Base-by-base conservation (phyloP, 2,329 filamentous ascomycete genomes). In the Xylariomycetidae sp. region DNA sequence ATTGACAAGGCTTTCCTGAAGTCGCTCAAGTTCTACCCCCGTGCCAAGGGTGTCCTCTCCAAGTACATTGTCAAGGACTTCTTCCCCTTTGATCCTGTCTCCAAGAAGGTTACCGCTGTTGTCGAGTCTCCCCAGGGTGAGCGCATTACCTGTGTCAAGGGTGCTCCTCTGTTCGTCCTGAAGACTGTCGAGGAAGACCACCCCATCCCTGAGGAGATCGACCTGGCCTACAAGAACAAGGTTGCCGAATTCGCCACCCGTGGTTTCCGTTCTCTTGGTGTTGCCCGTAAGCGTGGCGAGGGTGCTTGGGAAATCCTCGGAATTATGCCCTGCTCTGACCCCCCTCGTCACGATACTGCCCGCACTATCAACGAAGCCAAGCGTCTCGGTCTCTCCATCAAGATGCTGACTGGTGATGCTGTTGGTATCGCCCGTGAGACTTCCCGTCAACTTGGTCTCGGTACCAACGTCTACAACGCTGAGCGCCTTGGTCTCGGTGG, bases 1-100 rank as follows among this genome's bases (percentile, higher is more conserved):
- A 94, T 94, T 51, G 88, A 94, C 75, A 92, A 90, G 74, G 88
- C 87, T 58, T 94, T 94, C 73, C 74, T 94, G 50, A 94, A 92
- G 71, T 77, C 84, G 15, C 79, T 94, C 44, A 78, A 78, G 58
- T 82, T 72, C 68, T 94, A 94, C 61, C 88, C 88, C 43, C 77
- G 78, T 44, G 87, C 86, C 64, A 94, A 92, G 74, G 63, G 69
- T 42, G 81, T 85, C 34, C 77, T 94, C 34, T 77, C 77, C 66
- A 86, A 87, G 69, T 94, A 90, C 76, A 84, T 82, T 64, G 83
- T 89, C 40, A 66, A 90, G 48, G 78, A 89, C 27, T 94, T 94
- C 72, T 76, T 79, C 62, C 88, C 88, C 45, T 94, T 94, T 63
- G 88, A 94, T 59, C 88, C 88, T 41, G 87, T 94, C 56, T 92